Evolutionary conservation across 2,329 filamentous ascomycete genomes (phyloP).

Genomic region (Aspergillus floridensis): DNA sequence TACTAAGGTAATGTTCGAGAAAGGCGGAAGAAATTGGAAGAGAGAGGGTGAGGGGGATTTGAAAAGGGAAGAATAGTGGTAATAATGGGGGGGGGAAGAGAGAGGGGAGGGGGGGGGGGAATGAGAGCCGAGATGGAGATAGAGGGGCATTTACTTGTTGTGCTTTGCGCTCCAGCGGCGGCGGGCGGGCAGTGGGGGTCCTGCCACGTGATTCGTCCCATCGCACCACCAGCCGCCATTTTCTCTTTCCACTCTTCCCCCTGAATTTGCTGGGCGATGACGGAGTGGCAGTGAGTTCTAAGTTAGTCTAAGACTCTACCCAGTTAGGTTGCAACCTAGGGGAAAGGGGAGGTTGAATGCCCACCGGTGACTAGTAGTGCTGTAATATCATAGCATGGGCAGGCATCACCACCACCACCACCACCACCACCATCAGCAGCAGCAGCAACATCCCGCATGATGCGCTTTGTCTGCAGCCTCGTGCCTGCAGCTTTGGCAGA

Average conservation of each 20-base stretch:
- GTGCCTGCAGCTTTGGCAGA: not conserved
- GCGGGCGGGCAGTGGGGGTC: conserved; percentile 25
- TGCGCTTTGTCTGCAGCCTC: not conserved
- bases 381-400: too few relatives aligned
- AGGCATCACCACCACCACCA: too few relatives aligned
- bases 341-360: too few relatives aligned
- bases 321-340: not conserved
- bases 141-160: conserved; percentile 37
- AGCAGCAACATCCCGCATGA: not conserved
- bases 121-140: conserved; percentile 25
- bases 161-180: conserved; percentile 23
- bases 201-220: conserved; percentile 20
- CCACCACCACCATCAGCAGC: not conserved
- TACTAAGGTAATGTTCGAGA: conserved; percentile 12
- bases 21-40: conserved; percentile 1
- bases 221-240: conserved; percentile 20
- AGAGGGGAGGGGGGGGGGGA: conserved; percentile 11
- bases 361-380: too few relatives aligned
- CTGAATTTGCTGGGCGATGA: conserved; percentile 8
- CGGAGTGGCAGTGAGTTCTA: not conserved
- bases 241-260: conserved; percentile 11
- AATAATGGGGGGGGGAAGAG: not conserved
- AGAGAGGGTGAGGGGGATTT: conserved; percentile 16
- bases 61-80: not conserved
- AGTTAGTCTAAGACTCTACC: not conserved